Base-by-base conservation (phyloP, 2,329 filamentous ascomycete species). In the Diaporthe caulivora region DNA sequence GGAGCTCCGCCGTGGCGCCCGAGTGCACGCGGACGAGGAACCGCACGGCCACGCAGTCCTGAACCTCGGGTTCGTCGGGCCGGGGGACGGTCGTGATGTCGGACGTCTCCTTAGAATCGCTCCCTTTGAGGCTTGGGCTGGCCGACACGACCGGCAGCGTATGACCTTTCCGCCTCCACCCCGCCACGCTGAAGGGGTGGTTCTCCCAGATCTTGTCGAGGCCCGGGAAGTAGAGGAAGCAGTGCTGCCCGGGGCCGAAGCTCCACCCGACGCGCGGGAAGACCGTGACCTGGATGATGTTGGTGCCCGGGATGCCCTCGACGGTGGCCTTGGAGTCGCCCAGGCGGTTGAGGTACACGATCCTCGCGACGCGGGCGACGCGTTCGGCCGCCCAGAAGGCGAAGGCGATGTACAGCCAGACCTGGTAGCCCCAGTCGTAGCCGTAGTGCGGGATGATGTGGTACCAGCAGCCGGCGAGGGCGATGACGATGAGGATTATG, bases 371-470 rank as follows among this genome's bases (percentile, higher is more conserved):
- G 15, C 62, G 18, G 0, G 44, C 47, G 3, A 85, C 64, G 2
- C 89, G 84, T 70, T 91, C 89, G 1, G 84, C 76, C 0, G 82
- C 65, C 89, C 89, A 91, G 37, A 90, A 67, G 15, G 62, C 62
- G 47, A 67, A 67, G 15, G 62, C 62, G 17, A 67, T 34, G 5
- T 67, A 67, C 3, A 67, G 47, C 62, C 62, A 67, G 15, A 67
- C 62, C 47, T 67, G 62, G n/a, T 67, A 67, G 21, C 62, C 62
- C 26, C 26, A 67, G n/a, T 37, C 62, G 31, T 67, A 67, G 18
- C 62, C 62, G 31, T 40, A 67, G n/a, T 67, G 62, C 9, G 47
- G 62, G 21, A 67, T 53, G 31, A 67, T 67, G 10, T 67, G 62
- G 17, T 67, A 67, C 62, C 62, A 67, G 10, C 62, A 67, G 7